Evolutionary conservation across 2,329 filamentous ascomycete species (phyloP).

Genomic region (Leptographium flavum): DNA sequence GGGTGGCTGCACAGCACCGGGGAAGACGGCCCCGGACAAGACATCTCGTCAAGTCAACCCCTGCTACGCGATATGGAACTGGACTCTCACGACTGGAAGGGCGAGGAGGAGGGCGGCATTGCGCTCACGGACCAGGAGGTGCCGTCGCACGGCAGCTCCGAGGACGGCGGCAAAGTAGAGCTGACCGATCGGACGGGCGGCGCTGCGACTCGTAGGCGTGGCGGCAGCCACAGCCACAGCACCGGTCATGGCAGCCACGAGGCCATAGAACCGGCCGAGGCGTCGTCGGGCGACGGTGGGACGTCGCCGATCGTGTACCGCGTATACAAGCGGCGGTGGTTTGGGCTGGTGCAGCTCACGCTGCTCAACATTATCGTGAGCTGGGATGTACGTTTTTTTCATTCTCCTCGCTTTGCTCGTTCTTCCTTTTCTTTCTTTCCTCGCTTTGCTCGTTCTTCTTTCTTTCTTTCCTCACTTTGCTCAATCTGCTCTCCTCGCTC

Average conservation of each 20-base stretch:
- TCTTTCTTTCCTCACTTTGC: no score
- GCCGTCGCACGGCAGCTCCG: neutral
- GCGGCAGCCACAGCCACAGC: no score
- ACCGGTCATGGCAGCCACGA: no score
- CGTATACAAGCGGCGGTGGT: slow-evolving; percentile 73
- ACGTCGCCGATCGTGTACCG: slow-evolving; percentile 12
- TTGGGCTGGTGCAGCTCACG: slow-evolving; percentile 71
- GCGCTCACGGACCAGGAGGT: neutral
- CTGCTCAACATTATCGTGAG: slow-evolving; percentile 85
- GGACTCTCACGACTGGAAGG: neutral
- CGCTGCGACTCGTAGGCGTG: no score
- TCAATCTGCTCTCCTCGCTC: no score
- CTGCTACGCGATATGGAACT: no score
- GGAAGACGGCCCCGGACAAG: neutral
- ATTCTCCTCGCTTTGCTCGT: neutral
- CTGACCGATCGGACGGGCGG: neutral
- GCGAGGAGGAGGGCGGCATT: neutral
- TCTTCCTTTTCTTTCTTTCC: neutral
- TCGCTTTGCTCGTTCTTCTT: no score
- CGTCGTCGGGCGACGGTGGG: slow-evolving; percentile 2
- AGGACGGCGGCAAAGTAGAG: neutral
- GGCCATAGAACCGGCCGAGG: no score
- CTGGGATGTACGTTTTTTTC: slow-evolving; percentile 65
- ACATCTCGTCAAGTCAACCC: no score
- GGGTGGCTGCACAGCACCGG: no score